Evolutionary conservation across 176 grass and related monocot species (phyloP), one percentile per base, ranked within the genome.

Genomic region (Oryza brachyantha): DNA sequence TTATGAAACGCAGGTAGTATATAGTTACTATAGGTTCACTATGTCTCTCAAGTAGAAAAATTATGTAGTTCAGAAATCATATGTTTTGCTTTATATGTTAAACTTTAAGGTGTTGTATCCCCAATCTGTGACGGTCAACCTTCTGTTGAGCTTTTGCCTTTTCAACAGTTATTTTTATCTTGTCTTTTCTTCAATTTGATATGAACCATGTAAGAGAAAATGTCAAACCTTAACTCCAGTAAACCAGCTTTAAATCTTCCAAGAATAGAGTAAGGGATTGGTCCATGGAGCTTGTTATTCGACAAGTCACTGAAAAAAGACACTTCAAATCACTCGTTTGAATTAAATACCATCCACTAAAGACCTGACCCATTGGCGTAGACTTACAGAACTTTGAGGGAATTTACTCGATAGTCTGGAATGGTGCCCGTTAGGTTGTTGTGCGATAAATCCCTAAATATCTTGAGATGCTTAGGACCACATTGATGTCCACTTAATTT

Each of bases 401-500:
- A 65, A 9, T 61, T 25, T 16, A 54, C 28, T 88, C 66, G 61
- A 31, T 66, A 70, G 38, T 67, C 79, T 54, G 85, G 85, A 19
- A 87, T 57, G 17, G 38, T 17, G 52, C 85, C 85, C 9, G 71
- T 78, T 61, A 87, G 70, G 54, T 72, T 88, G 72, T 88, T 88
- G n/a, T 80, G 22, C 25, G 79, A 88, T 25, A 88, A 73, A 81
- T 88, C 66, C 79, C 86, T 88, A n/a, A 10, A 79, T 50, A 55
- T 26, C 0, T 79, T 68, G 21, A 5, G 21, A 13, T 55, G 24
- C 12, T 37, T 29, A 69, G 21, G n/a, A 5, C 68, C 12, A n/a
- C 14, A 68, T 28, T 11, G 7, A 52, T 17, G 13, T 17, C 28
- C 16, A 29, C 5, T 2, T 39, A 40, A 29, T 79, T 7, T 58